A percentile compares a stretch with the other conserved stretches of the same genome.
Conservation (phyloP, 2,329 filamentous ascomycete genomes). For the Beauveria brongniartii region DNA sequence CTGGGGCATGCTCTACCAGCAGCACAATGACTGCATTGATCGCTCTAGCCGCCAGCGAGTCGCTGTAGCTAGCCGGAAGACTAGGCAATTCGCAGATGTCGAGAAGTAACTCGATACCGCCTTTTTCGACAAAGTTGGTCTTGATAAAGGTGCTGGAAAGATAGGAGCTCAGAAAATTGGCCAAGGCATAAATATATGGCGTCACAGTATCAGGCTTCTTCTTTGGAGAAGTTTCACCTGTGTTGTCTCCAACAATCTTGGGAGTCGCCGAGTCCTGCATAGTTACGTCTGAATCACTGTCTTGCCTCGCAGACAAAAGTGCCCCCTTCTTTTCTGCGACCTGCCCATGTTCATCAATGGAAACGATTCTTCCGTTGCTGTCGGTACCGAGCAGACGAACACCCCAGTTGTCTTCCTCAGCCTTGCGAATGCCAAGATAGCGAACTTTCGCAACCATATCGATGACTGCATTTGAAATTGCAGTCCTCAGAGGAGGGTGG, state of each 20-base stretch:
- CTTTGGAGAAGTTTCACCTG: conserved; percentile 12
- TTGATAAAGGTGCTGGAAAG: conserved; percentile 68
- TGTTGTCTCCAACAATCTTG: background rate
- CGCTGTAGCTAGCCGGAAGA: conserved; percentile 54
- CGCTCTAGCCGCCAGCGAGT: conserved; percentile 58
- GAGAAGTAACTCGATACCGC: conserved; percentile 75
- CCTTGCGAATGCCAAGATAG: conserved; percentile 63
- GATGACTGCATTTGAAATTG: conserved; percentile 77
- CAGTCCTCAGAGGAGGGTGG: conserved; percentile 72
- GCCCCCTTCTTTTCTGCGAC: conserved; percentile 21
- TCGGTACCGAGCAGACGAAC: conserved; percentile 65
- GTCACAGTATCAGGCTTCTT: conserved; percentile 36
- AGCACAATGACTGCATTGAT: conserved; percentile 67
- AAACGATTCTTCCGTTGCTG: conserved; percentile 43
- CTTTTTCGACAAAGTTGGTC: conserved; percentile 63
- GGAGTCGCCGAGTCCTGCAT: conserved; percentile 49
- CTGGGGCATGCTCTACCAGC: conserved; percentile 71
- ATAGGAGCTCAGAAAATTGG: conserved; percentile 68
- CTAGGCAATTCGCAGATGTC: conserved; percentile 79
- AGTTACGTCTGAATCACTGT: conserved; percentile 47
- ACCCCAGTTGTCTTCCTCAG: conserved; percentile 62
- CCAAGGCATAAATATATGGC: conserved; percentile 66
- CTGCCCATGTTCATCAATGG: conserved; percentile 44
- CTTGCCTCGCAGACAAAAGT: conserved; percentile 32
- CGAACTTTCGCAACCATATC: conserved; percentile 82